A percentile compares a stretch with the other conserved stretches of the same genome.
Evolutionary conservation across 805 yeast genomes (phyloP).

Genomic region (Ogataea parapolymorpha): DNA sequence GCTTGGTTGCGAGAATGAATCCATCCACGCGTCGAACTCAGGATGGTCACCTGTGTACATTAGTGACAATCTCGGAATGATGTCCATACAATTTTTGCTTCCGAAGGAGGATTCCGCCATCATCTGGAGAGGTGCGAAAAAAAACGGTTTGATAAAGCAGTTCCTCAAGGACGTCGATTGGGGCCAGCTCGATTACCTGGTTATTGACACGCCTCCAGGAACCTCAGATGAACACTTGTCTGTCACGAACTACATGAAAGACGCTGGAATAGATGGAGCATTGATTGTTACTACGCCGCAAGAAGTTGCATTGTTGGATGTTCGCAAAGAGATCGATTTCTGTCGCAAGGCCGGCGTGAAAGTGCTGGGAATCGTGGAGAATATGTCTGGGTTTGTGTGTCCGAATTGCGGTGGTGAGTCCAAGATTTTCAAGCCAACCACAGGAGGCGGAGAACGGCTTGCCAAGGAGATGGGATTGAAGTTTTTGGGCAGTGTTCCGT

Average conservation of each 20-base stretch:
- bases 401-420: conserved; percentile 91
- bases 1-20: conserved; percentile 88
- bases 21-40: conserved; percentile 80
- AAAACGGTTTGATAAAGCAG: conserved; percentile 88
- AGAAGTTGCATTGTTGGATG: conserved; percentile 93
- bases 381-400: conserved; percentile 98
- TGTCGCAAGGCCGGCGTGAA: conserved; percentile 87
- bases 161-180: conserved; percentile 93
- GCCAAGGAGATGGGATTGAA: conserved; percentile 77
- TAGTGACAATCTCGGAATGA: conserved; percentile 89
- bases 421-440: conserved; percentile 87
- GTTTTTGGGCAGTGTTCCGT: conserved; percentile 88
- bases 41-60: conserved; percentile 98
- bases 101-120: conserved; percentile 92
- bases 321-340: conserved; percentile 92
- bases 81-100: conserved; percentile 93
- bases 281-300: conserved; percentile 95
- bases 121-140: conserved; percentile 97
- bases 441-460: conserved; percentile 90
- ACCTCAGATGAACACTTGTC: conserved; percentile 96
- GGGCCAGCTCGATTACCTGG: conserved; percentile 83
- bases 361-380: conserved; percentile 88
- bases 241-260: conserved; percentile 82
- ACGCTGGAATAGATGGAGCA: conserved; percentile 93
- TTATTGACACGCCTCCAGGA: conserved; percentile 98